phyloP scores from a whole-genome alignment of 192 early-diverging fungal genomes.

The Umbelopsis ramanniana region DNA sequence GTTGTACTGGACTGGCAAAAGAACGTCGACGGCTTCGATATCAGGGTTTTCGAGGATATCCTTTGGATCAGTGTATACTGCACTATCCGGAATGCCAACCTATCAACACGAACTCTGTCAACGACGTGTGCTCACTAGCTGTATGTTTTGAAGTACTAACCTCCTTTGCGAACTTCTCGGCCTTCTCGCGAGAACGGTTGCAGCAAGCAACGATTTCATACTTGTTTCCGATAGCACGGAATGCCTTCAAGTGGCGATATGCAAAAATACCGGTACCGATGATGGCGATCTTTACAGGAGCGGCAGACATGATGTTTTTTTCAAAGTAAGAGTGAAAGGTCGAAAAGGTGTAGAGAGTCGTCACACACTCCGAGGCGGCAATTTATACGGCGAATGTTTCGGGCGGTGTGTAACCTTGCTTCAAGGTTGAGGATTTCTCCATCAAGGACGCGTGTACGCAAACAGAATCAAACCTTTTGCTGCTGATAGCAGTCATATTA shows the following conservation, averaged over 20 bases:
- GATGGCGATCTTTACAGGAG: conserved; percentile 42
- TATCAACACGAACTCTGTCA: not conserved
- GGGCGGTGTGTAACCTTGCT: not conserved
- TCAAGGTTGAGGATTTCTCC: conserved; percentile 17
- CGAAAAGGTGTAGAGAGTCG: not conserved
- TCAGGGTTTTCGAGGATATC: conserved; percentile 39
- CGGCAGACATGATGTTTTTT: conserved; percentile 5
- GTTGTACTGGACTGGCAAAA: conserved; percentile 43
- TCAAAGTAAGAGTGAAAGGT: not conserved
- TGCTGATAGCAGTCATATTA: too few relatives aligned
- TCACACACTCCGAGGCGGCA: not conserved
- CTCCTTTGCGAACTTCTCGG: conserved; percentile 38
- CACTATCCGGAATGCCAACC: conserved; percentile 38
- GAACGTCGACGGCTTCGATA: conserved; percentile 35
- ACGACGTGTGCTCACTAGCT: too few relatives aligned
- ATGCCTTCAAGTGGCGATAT: conserved; percentile 40
- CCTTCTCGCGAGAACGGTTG: conserved; percentile 46
- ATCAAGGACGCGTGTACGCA: not conserved
- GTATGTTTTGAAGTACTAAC: conserved; percentile 14
- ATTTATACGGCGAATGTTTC: conserved; percentile 6
- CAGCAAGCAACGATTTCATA: conserved; percentile 41
- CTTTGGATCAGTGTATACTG: conserved; percentile 40
- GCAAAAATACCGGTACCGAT: conserved; percentile 49
- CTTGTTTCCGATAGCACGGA: conserved; percentile 35
- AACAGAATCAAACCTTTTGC: not conserved